Evolutionary conservation across 2,329 filamentous ascomycete genomes (phyloP).

Genomic region (Colletotrichum kahawae): DNA sequence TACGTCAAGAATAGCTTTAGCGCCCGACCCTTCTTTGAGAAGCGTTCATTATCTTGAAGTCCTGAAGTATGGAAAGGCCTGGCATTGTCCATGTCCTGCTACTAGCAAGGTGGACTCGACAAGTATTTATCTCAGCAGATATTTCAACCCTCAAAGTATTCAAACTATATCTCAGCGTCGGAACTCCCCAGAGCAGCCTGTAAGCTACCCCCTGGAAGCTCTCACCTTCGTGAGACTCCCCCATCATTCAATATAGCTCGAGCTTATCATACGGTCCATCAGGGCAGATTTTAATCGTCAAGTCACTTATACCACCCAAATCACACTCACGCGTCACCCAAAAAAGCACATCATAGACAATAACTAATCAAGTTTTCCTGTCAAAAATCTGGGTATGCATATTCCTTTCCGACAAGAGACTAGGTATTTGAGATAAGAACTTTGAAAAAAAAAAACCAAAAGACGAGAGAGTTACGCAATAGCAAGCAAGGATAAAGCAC

Average conservation of each 20-base stretch:
- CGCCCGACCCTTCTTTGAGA: fast-evolving
- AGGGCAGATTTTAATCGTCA: not conserved
- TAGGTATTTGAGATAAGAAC: constrained; percentile 19
- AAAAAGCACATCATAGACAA: not conserved
- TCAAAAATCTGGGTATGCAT: constrained; percentile 18
- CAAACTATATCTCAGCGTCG: not conserved
- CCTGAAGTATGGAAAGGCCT: too few species aligned
- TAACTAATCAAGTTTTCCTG: not conserved
- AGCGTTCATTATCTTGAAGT: not conserved
- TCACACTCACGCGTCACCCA: not conserved
- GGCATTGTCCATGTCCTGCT: too few species aligned
- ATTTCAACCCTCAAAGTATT: fast-evolving
- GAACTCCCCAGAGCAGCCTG: not conserved
- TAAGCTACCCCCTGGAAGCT: too few species aligned
- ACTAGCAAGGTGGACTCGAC: too few species aligned
- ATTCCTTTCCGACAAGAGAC: constrained; percentile 18
- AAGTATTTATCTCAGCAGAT: not conserved
- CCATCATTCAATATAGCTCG: too few species aligned
- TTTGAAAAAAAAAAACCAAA: not conserved
- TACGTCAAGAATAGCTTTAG: not conserved
- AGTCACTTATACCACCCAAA: not conserved
- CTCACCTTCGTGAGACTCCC: too few species aligned
- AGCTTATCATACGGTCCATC: not conserved
- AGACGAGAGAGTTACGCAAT: not conserved
- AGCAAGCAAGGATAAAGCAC: not conserved